phyloP scores from a whole-genome alignment of 257 asterid species.

The Nicotiana noctiflora region DNA sequence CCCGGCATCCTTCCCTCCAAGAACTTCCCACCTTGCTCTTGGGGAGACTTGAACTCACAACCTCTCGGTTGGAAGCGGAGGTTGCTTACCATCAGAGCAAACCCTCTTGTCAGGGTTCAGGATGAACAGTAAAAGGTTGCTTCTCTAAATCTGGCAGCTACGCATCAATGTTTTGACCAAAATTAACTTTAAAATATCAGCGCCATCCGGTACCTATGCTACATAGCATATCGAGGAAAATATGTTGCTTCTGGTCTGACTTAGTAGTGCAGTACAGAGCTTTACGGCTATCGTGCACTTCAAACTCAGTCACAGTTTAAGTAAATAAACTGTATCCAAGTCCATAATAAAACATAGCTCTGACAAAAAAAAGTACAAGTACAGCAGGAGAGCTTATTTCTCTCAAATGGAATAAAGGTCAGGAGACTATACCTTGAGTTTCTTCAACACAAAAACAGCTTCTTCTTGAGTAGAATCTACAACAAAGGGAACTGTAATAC shows the following conservation, averaged over 20 bases:
- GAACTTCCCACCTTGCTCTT: too few species aligned
- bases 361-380: not conserved
- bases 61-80: too few species aligned
- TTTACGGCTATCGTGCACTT: not conserved
- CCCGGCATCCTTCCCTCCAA: too few species aligned
- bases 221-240: not conserved
- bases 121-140: not conserved
- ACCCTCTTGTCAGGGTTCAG: too few species aligned
- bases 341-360: not conserved
- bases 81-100: too few species aligned
- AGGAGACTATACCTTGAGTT: conserved; percentile 62
- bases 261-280: not conserved
- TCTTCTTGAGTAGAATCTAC: conserved; percentile 81
- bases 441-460: conserved; percentile 60
- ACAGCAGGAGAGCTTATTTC: not conserved
- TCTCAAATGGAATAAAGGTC: not conserved
- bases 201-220: not conserved
- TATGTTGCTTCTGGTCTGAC: not conserved
- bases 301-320: not conserved
- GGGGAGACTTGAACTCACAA: too few species aligned
- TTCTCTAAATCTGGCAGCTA: not conserved
- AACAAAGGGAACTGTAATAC: conserved; percentile 44
- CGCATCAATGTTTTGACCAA: not conserved
- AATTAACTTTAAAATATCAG: not conserved
- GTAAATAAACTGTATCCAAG: not conserved